Conservation (phyloP, 805 yeast species). For the Kodamaea kakaduensis region DNA sequence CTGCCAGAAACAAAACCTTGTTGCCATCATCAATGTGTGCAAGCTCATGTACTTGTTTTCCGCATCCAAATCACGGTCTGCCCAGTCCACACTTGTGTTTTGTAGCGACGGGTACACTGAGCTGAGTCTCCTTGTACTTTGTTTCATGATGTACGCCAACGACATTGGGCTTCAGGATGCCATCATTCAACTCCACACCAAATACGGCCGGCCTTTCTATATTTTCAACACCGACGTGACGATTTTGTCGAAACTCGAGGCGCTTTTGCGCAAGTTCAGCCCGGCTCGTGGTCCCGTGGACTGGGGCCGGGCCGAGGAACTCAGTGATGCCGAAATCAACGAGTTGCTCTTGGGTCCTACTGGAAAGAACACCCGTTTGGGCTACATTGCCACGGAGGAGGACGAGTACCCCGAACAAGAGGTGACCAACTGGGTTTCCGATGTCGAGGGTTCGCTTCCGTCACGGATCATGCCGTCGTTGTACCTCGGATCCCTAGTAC, state of each 20-base stretch:
- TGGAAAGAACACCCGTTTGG: conserved; percentile 15
- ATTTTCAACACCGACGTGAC: conserved; percentile 73
- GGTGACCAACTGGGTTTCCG: conserved; percentile 33
- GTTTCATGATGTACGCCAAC: conserved; percentile 68
- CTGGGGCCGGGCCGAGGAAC: conserved; percentile 31
- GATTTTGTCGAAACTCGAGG: conserved; percentile 61
- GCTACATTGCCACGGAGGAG: conserved; percentile 26
- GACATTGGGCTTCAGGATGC: conserved; percentile 62
- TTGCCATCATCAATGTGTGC: conserved; percentile 64
- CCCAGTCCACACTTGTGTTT: conserved; percentile 52
- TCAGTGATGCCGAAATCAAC: conserved; percentile 30
- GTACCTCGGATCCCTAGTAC: conserved; percentile 78
- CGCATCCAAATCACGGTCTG: conserved; percentile 30
- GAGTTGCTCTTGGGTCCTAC: conserved; percentile 24
- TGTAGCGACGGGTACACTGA: conserved; percentile 94
- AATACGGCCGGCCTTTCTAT: conserved; percentile 75
- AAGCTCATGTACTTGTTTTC: conserved; percentile 52
- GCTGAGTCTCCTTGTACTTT: conserved; percentile 68
- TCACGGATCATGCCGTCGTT: conserved; percentile 79
- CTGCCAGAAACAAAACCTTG: conserved; percentile 55
- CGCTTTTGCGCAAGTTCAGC: conserved; percentile 55
- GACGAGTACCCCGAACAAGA: conserved; percentile 16
- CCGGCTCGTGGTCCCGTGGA: conserved; percentile 36
- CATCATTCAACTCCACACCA: conserved; percentile 55
- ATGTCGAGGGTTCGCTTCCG: conserved; percentile 68